Base-by-base conservation (phyloP, 2,329 filamentous ascomycete species). In the Exophiala alcalophila region DNA sequence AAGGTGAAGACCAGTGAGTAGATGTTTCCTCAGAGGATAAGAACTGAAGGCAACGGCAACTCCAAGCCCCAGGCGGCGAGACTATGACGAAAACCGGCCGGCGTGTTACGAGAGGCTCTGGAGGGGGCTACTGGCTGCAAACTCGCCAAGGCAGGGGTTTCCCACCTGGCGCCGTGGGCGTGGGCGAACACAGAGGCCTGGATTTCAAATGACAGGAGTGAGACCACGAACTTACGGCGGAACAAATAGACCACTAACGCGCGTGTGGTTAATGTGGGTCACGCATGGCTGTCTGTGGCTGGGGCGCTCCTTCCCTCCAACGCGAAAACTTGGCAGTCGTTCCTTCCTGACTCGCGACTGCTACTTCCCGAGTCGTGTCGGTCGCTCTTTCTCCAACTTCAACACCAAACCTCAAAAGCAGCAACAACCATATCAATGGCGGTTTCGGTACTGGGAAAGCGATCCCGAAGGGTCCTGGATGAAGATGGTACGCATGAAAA, bases 401-500 rank as follows among this genome's bases (percentile, higher is more conserved):
- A 37, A 33, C 38, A 36, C 36, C 37, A 32, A 15, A 40, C 38
- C 50, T 39, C 48, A 57, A 57, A 57, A 58, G 55, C 57, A 56
- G 69, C 69, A 66, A 60, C 65, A 56, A 59, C 61, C 45, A 59
- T 61, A 42, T 56, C 64, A 43, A 59, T 61, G 58, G 57, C 57
- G 49, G 50, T 53, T 39, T 51, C 59, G 24, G 53, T 62, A 24
- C 55, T 72, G 44, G 68, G 69, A 52, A 72, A 72, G 62, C 65
- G 69, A 56, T 60, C 61, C 54, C 66, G 67, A 41, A 49, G 54
- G 50, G 48, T 56, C 29, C 52, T 63, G 33, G 65, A 66, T 30
- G 45, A 59, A 42, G 59, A 66, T 64, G 65, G 69, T 70, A 66
- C 59, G 58, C 53, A 19, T 46, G 32, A 32, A 43, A 40, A n/a